A percentile compares a stretch with the other conserved stretches of the same genome.
Conservation (phyloP, 148 eudicot species). For the Silene uniflora region DNA sequence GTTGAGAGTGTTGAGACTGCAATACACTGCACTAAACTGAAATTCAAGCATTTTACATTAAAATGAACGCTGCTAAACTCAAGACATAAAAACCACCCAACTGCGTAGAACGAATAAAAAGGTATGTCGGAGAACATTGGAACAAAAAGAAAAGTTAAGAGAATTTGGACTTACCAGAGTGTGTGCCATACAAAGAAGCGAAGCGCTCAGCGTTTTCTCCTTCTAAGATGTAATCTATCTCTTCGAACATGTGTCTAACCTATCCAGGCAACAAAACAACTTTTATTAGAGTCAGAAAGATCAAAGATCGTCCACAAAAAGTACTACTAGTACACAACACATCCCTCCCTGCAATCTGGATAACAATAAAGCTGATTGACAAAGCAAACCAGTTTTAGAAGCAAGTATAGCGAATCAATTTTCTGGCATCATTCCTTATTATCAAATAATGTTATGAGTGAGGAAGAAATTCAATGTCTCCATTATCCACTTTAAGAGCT, state of each 20-base stretch:
- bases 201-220: constrained; percentile 96
- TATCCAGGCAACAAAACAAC: constrained; percentile 35
- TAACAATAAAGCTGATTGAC: neutral
- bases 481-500: neutral
- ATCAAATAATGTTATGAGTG: neutral
- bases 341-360: neutral
- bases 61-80: neutral
- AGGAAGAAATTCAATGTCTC: neutral
- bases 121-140: neutral
- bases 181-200: constrained; percentile 64
- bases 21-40: neutral
- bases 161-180: constrained; percentile 42
- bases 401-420: neutral
- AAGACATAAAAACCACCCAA: neutral
- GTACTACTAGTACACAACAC: neutral
- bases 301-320: neutral
- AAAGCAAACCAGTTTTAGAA: neutral
- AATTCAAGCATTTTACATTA: neutral
- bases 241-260: constrained; percentile 99
- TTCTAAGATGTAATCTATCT: constrained; percentile 94
- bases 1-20: neutral
- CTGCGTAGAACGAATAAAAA: neutral
- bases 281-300: constrained; percentile 4
- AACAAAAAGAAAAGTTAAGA: neutral
- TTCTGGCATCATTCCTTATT: neutral